Evolutionary conservation across 495 filamentous ascomycete species (phyloP), one percentile per base, ranked within the genome.

Genomic region (Saxispiralis lemnorum): DNA sequence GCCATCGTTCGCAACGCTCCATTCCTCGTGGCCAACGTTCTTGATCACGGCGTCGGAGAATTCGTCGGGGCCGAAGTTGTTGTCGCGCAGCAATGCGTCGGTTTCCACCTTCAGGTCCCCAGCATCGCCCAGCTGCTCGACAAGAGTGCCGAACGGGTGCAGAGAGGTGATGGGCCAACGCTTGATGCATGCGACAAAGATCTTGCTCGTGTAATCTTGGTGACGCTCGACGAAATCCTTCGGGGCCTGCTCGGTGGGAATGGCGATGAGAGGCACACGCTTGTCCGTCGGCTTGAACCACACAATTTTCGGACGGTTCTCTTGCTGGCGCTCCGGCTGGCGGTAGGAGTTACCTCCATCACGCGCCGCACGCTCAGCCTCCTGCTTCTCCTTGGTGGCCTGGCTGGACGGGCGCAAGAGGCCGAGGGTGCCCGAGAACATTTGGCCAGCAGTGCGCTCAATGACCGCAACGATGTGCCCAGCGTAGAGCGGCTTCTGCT

Each of bases 261-360:
- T 97, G 32, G 89, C 89, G 59, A 97, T 96, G 51, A 97, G 65
- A 47, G 92, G 89, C 35, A 97, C 89, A 54, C 89, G 82, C 71
- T 97, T 97, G 62, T 97, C 89, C 1, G 89, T 97, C 43, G 89
- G 89, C 69, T 97, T 97, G 69, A 97, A 97, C 89, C 89, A 97
- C 28, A 97, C 89, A 64, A 97, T 97, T 76, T 97, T 97, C 32
- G 89, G 89, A 63, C 94, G 96, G 24, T 28, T 28, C 42, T 97
- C 92, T 59, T 85, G 86, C 44, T 85, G 77, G 38, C 87, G 78
- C 32, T 83, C 79, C 24, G 81, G 80, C 41, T 92, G 79, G 41
- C 88, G 84, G 41, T 75, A 72, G 43, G 67, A 68, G 42, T 67
- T 68, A 28, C 51, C 48, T 20, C 89, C 89, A 58, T 96, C 92